Evolutionary conservation across 768 basidiomycete genomes (phyloP), one percentile per base, ranked within the genome.

Genomic region (Candolleomyces efflorescens): DNA sequence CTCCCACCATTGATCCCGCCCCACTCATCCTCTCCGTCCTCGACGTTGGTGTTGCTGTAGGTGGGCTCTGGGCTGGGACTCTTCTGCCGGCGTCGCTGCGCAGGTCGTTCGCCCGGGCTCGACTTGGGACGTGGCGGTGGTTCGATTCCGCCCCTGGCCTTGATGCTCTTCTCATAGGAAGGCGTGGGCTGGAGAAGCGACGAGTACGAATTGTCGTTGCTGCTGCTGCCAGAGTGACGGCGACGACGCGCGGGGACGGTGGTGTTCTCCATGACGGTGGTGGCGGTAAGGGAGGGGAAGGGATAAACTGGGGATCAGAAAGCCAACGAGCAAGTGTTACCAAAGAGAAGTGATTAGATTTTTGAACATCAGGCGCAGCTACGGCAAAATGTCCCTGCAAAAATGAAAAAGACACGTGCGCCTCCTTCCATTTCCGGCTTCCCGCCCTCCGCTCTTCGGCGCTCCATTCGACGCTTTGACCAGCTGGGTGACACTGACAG

Each of bases 81-180:
- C 39, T 71, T 76, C 46, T 78, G 75, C 38, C 81, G 75, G 46
- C 78, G 73, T 45, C 76, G 77, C 50, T 72, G 78, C 5, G 73
- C 73, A 1, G 79, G 80, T 3, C 86, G 79, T 63, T 88, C 85
- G 26, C 84, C 78, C 2, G 89, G 88, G 0, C 89, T 87, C 13
- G 86, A 88, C 68, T 90, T 89, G 18, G 89, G 88, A 18, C 89
- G 80, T 3, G 85, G 87, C 6, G 84, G 85, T 5, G 84, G 82
- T 1, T 74, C 64, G 22, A 81, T 63, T 10, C 55, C 47, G 41
- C 41, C 15, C 37, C 23, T 32, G 17, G 49, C 15, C 49, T 50
- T 50, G 27, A 17, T 9, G 49, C 12, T 20, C 32, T 50, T 50
- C 27, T 26, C 49, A 50, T 50, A 50, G 12, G 24, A 26, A 2